Percentiles rank a stretch among this genome's conserved stretches.
Evolutionary conservation across 306 rosid species (phyloP).

Genomic region (Vigna reflexopilosa): DNA sequence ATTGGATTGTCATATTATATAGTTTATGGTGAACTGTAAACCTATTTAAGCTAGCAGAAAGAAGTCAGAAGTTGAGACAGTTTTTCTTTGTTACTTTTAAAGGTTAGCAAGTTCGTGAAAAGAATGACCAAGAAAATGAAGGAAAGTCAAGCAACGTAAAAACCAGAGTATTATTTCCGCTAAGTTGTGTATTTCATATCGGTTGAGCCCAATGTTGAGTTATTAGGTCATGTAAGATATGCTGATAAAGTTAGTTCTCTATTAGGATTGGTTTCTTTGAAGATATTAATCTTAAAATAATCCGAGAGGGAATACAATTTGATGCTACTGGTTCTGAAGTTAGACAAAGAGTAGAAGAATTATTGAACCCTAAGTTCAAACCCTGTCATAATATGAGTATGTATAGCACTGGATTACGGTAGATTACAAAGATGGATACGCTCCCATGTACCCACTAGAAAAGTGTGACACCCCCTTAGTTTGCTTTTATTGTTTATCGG

Average conservation of each 20-base stretch:
- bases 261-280: neutral
- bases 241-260: neutral
- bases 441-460: neutral
- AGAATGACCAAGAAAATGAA: neutral
- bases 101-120: neutral
- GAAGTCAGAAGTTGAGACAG: neutral
- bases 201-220: neutral
- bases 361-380: neutral
- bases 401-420: neutral
- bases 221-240: neutral
- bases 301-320: neutral
- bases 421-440: no score
- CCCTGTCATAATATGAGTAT: neutral
- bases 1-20: neutral
- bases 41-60: conserved; percentile 8
- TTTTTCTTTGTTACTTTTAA: conserved; percentile 9
- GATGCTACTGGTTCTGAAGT: neutral
- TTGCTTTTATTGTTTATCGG: neutral
- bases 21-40: neutral
- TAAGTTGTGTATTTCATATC: conserved; percentile 7
- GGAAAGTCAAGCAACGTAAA: neutral
- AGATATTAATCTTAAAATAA: neutral
- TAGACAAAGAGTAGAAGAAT: neutral
- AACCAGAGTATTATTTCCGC: neutral
- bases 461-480: neutral